phyloP scores from a whole-genome alignment of 352 stramenopile species.

The Phytophthora pisi region DNA sequence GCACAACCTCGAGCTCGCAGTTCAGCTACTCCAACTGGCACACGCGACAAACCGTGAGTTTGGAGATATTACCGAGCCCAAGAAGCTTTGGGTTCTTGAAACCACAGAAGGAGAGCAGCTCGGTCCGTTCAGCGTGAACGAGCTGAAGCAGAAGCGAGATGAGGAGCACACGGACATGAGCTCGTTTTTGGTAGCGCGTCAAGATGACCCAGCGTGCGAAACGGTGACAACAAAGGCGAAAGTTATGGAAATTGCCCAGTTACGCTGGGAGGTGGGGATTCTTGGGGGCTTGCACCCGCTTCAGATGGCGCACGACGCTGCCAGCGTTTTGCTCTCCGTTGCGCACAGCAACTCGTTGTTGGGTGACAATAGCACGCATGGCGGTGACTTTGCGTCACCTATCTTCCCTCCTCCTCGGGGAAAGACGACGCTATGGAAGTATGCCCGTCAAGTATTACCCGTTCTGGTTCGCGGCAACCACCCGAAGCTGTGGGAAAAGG shows the following conservation, averaged over 20 bases:
- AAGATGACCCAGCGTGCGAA: constrained; percentile 46
- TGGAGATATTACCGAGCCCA: constrained; percentile 22
- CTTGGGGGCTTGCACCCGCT: constrained; percentile 49
- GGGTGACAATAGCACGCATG: constrained; percentile 16
- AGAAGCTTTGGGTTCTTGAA: constrained; percentile 62
- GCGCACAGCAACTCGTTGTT: constrained; percentile 70
- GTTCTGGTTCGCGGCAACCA: constrained; percentile 55
- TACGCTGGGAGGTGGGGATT: constrained; percentile 82
- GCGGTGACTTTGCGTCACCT: constrained; percentile 20
- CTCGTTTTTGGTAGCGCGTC: constrained; percentile 38
- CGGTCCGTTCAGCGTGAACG: constrained; percentile 48
- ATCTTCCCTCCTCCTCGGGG: constrained; percentile 69
- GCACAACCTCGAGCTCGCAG: constrained; percentile 49
- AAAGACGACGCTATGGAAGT: constrained; percentile 54
- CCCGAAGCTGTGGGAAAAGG: constrained; percentile 60
- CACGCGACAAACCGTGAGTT: constrained; percentile 50
- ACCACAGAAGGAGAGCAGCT: constrained; percentile 31
- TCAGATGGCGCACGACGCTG: constrained; percentile 73
- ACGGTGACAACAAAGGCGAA: constrained; percentile 30
- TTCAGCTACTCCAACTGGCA: constrained; percentile 71
- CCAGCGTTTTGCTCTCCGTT: constrained; percentile 64
- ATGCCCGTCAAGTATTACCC: constrained; percentile 54
- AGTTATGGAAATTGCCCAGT: constrained; percentile 71
- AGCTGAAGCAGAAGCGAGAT: constrained; percentile 52
- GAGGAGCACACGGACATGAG: constrained; percentile 35